Percentiles rank a stretch among this genome's conserved stretches.
phyloP scores from a whole-genome alignment of 331 rosid species.

The Pyracantha coccinea region DNA sequence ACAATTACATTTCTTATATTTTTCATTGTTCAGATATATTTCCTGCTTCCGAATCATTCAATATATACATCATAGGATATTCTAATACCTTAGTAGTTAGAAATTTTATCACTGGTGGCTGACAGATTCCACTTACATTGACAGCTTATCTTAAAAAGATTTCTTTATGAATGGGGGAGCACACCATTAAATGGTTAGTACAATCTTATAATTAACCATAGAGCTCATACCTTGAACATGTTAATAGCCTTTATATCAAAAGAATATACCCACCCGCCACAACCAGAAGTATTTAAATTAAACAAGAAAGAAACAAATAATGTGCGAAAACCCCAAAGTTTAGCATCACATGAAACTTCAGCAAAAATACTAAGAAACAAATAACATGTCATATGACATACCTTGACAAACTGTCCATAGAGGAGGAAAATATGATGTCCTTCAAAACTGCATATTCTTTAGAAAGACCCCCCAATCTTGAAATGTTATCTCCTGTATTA shows the following conservation, averaged over 20 bases:
- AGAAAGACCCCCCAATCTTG: conserved; percentile 76
- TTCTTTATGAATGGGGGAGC: not conserved
- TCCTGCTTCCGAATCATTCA: not conserved
- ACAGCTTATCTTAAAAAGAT: not conserved
- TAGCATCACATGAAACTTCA: not conserved
- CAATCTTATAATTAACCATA: not conserved
- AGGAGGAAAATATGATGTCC: conserved; percentile 56
- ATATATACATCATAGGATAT: not conserved
- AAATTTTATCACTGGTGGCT: not conserved
- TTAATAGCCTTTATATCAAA: not conserved
- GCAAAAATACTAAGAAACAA: not conserved
- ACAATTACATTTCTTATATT: not conserved
- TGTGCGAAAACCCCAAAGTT: not conserved
- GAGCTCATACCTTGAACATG: not conserved
- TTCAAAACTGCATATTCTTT: conserved; percentile 63
- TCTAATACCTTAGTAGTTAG: not conserved
- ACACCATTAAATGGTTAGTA: not conserved
- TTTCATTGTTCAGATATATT: not conserved
- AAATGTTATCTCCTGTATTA: conserved; percentile 11
- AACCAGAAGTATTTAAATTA: not conserved
- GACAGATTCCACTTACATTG: not conserved
- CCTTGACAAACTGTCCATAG: conserved; percentile 55
- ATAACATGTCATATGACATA: conserved; percentile 23
- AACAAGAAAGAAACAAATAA: not conserved
- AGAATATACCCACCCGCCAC: not conserved